Percentiles rank a stretch among this genome's conserved stretches.
Conservation (phyloP, 1,284 basidiomycete genomes). For the Ganoderma meredithae region DNA sequence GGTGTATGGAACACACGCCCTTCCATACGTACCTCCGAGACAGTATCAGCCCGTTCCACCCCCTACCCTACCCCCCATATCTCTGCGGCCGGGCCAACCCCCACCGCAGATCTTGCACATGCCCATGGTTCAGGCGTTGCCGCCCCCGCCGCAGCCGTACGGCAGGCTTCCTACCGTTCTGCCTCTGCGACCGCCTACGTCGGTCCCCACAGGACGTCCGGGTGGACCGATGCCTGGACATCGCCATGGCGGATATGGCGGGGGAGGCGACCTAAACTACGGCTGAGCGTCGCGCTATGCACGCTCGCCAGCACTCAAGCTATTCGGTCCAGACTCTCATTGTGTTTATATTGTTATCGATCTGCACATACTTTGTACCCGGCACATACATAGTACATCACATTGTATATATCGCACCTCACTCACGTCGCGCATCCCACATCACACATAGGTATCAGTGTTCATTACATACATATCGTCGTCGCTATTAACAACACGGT, state of each 20-base stretch:
- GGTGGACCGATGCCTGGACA: slow-evolving; percentile 29
- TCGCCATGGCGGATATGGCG: slow-evolving; percentile 29
- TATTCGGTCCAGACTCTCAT: slow-evolving; percentile 1
- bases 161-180: slow-evolving; percentile 33
- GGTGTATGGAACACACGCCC: slow-evolving; percentile 25
- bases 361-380: slow-evolving; percentile 7
- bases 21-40: slow-evolving; percentile 19
- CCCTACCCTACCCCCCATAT: slow-evolving; percentile 29
- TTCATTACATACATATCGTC: slow-evolving; percentile 11
- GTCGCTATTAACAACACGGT: slow-evolving; percentile 6
- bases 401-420: slow-evolving; percentile 14
- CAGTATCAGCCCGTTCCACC: slow-evolving; percentile 24
- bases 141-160: slow-evolving; percentile 28
- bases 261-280: slow-evolving; percentile 42
- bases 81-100: slow-evolving; percentile 29
- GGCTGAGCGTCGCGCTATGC: slow-evolving; percentile 31
- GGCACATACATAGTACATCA: slow-evolving; percentile 6
- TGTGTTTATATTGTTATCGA: slow-evolving; percentile 26
- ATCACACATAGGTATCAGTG: neutral
- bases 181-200: slow-evolving; percentile 38
- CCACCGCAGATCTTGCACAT: slow-evolving; percentile 30
- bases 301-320: neutral
- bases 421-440: slow-evolving; percentile 5
- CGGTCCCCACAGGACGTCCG: slow-evolving; percentile 34
- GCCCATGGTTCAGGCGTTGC: slow-evolving; percentile 32